phyloP scores from a whole-genome alignment of 352 stramenopile species.

The Pythium apleroticum region DNA sequence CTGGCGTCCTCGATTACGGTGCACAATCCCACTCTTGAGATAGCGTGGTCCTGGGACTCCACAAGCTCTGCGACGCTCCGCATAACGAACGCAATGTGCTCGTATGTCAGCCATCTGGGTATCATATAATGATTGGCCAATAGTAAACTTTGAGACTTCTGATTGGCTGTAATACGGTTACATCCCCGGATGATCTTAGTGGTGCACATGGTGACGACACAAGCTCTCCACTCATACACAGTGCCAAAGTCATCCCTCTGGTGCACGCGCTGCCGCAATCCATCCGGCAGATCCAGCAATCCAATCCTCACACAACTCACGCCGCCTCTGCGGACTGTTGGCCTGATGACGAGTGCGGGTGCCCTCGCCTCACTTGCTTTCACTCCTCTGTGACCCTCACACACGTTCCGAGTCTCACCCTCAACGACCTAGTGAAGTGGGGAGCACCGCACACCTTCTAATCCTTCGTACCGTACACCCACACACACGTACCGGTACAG shows the following conservation, averaged over 20 bases:
- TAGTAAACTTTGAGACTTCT: neutral
- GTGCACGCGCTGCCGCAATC: slow-evolving; percentile 1
- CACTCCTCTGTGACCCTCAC: neutral
- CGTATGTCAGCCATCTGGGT: neutral
- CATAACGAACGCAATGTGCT: slow-evolving; percentile 6
- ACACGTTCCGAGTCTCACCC: neutral
- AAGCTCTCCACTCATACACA: slow-evolving; percentile 17
- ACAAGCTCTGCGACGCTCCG: slow-evolving; percentile 5
- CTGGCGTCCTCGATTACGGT: slow-evolving; percentile 2
- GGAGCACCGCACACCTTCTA: too few species aligned
- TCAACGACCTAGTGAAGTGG: neutral
- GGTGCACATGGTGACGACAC: slow-evolving; percentile 33
- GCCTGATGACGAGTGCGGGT: slow-evolving; percentile 25
- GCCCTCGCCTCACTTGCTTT: neutral
- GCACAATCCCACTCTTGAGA: neutral
- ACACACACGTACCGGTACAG: neutral
- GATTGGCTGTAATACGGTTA: slow-evolving; percentile 13
- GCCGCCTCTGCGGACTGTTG: neutral
- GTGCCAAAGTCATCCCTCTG: slow-evolving; percentile 10
- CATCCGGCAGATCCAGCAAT: neutral
- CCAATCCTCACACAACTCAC: neutral
- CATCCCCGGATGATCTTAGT: slow-evolving; percentile 19
- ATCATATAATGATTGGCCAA: slow-evolving; percentile 11
- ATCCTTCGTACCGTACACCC: neutral
- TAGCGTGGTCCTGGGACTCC: neutral